A percentile compares a stretch with the other conserved stretches of the same genome.
phyloP scores from a whole-genome alignment of 2,329 filamentous ascomycete genomes.

The Arthrobotrys sphaeroides region DNA sequence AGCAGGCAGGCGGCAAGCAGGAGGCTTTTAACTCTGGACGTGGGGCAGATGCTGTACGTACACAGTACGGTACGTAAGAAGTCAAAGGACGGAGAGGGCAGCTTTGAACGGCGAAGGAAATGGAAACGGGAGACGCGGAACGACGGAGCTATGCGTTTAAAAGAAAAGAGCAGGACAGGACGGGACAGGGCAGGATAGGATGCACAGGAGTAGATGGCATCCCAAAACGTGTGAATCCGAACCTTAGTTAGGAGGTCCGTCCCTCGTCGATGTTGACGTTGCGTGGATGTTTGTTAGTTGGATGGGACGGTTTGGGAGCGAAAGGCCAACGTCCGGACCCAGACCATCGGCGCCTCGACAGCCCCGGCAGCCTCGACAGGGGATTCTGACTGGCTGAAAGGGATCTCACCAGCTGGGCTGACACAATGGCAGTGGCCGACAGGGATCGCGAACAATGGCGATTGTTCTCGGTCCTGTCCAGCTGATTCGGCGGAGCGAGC shows the following conservation, averaged over 20 bases:
- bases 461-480: slow-evolving; percentile 9
- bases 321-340: slow-evolving; percentile 30
- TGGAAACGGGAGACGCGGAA: slow-evolving; percentile 19
- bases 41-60: slow-evolving; percentile 1
- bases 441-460: slow-evolving; percentile 21
- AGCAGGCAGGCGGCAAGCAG: slow-evolving; percentile 4
- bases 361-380: not conserved
- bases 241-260: not conserved
- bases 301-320: not conserved
- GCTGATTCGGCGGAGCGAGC: slow-evolving; percentile 26
- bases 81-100: slow-evolving; percentile 31
- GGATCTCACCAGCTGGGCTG: slow-evolving; percentile 38
- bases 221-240: not conserved
- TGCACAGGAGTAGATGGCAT: not conserved
- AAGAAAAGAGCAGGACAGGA: not conserved
- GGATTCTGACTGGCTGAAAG: slow-evolving; percentile 15
- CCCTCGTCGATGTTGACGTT: no score
- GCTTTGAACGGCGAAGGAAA: slow-evolving; percentile 5
- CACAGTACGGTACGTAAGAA: not conserved
- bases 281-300: no score
- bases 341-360: slow-evolving; percentile 41
- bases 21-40: slow-evolving; percentile 4
- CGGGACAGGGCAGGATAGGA: not conserved
- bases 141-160: slow-evolving; percentile 21
- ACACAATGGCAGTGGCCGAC: not conserved